These are phyloP conservation scores for Tardiomyces digboiensis DNA, from an alignment of 1,139 yeast species.

Conservation along the genomic window DNA sequence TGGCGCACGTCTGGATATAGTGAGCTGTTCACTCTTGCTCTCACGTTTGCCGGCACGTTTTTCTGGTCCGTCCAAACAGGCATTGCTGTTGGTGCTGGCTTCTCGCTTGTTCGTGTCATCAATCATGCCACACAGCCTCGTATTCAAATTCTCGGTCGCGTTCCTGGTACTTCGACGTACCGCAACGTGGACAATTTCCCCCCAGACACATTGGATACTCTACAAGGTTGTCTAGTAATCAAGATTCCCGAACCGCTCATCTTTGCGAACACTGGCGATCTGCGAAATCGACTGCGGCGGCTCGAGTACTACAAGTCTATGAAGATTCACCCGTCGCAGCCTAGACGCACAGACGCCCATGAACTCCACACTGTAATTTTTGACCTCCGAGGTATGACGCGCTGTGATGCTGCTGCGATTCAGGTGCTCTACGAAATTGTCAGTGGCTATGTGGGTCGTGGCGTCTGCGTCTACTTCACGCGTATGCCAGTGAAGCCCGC, in stretches of 20 bases:
- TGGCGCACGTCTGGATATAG: slow-evolving; percentile 64
- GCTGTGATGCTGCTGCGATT: slow-evolving; percentile 80
- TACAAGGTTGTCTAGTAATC: slow-evolving; percentile 79
- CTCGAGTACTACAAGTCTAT: slow-evolving; percentile 82
- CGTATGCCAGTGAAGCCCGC: slow-evolving; percentile 42
- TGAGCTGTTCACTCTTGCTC: slow-evolving; percentile 64
- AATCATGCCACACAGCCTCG: slow-evolving; percentile 82
- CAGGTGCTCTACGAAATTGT: slow-evolving; percentile 61
- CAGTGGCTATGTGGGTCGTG: slow-evolving; percentile 40
- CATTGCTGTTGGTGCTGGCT: slow-evolving; percentile 73
- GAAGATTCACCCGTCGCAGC: slow-evolving; percentile 74
- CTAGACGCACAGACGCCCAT: slow-evolving; percentile 38
- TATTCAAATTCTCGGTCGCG: slow-evolving; percentile 79
- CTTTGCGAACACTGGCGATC: slow-evolving; percentile 82
- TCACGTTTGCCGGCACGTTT: slow-evolving; percentile 64
- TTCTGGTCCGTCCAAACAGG: slow-evolving; percentile 87
- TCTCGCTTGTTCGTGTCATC: slow-evolving; percentile 71
- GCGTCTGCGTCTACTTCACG: slow-evolving; percentile 54
- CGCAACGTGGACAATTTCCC: slow-evolving; percentile 57
- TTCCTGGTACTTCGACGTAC: slow-evolving; percentile 68
- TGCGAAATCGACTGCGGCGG: slow-evolving; percentile 63
- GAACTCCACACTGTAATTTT: slow-evolving; percentile 64
- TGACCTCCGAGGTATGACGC: slow-evolving; percentile 82
- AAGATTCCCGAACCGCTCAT: slow-evolving; percentile 91
- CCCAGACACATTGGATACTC: slow-evolving; percentile 41